Percentiles rank a stretch among this genome's conserved stretches.
These are phyloP conservation scores for Aspergillus sclerotioniger DNA, from an alignment of 495 filamentous ascomycete genomes.

Conservation along the genomic window DNA sequence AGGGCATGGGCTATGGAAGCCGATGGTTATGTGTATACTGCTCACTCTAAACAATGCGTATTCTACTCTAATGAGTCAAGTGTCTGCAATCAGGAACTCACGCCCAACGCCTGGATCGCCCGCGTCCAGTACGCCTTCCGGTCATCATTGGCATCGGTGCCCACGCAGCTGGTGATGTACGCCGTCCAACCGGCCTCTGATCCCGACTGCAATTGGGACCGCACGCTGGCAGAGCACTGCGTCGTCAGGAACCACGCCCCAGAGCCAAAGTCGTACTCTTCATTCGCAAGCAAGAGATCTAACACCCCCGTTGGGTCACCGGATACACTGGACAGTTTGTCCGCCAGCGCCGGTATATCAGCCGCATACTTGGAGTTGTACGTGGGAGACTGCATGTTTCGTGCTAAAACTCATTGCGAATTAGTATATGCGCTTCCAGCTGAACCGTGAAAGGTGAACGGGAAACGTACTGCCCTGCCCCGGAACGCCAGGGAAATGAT, in stretches of 20 bases:
- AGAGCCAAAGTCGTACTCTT: slow-evolving; percentile 65
- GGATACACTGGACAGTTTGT: slow-evolving; percentile 33
- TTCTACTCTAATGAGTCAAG: too few relatives aligned
- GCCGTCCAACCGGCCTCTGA: slow-evolving; percentile 54
- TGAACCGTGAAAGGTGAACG: too few relatives aligned
- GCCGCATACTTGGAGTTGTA: slow-evolving; percentile 64
- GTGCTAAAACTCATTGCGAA: slow-evolving; percentile 32
- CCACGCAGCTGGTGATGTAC: slow-evolving; percentile 66
- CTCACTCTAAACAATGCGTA: too few relatives aligned
- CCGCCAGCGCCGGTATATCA: slow-evolving; percentile 49
- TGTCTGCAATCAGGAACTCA: slow-evolving; percentile 1
- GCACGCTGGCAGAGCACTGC: slow-evolving; percentile 54
- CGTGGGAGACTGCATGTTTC: slow-evolving; percentile 69
- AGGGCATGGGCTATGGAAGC: too few relatives aligned
- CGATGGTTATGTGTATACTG: neutral
- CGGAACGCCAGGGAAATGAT: slow-evolving; percentile 55
- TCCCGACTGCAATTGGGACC: slow-evolving; percentile 46
- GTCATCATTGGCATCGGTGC: slow-evolving; percentile 46
- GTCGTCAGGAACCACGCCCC: slow-evolving; percentile 73
- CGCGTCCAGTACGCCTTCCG: slow-evolving; percentile 56
- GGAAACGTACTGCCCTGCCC: slow-evolving; percentile 68
- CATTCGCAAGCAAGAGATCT: slow-evolving; percentile 55
- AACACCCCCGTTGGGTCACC: slow-evolving; percentile 49
- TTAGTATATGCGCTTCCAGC: too few relatives aligned
- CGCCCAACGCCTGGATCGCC: slow-evolving; percentile 39